Evolutionary conservation across 257 asterid genomes (phyloP).

Genomic region (Solanum rostratum): DNA sequence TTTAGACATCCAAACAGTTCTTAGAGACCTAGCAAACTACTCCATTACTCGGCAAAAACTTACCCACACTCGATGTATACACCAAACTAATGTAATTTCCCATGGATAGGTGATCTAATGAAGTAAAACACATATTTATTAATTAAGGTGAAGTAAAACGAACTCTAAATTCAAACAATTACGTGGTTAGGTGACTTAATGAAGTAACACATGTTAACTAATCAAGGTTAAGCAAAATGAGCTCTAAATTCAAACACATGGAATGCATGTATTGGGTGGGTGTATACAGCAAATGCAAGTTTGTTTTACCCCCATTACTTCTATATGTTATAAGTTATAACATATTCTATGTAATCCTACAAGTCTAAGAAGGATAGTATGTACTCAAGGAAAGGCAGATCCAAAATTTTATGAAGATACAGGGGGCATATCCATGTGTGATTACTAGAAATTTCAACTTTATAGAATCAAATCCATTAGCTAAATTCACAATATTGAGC

Average conservation of each 20-base stretch:
- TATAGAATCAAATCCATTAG: background rate
- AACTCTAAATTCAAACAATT: too few relatives aligned
- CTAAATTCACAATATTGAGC: background rate
- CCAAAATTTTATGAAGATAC: background rate
- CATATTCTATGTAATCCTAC: background rate
- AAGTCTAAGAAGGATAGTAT: background rate
- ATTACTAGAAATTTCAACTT: background rate
- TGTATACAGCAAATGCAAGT: too few relatives aligned
- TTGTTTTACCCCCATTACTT: background rate
- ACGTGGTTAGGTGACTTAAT: too few relatives aligned
- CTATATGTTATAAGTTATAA: background rate
- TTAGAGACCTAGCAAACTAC: background rate
- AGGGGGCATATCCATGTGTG: background rate
- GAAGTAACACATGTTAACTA: too few relatives aligned
- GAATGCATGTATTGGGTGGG: too few relatives aligned
- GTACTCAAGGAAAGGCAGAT: background rate
- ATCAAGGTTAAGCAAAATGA: too few relatives aligned
- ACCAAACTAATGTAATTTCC: too few relatives aligned
- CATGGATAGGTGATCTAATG: too few relatives aligned
- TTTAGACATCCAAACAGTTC: background rate
- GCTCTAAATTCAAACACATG: too few relatives aligned
- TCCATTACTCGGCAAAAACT: background rate
- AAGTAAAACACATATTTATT: too few relatives aligned
- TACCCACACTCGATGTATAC: too few relatives aligned
- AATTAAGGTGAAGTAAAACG: too few relatives aligned